Conservation (phyloP, 441 rosid genomes). For the Mallotus japonicus region DNA sequence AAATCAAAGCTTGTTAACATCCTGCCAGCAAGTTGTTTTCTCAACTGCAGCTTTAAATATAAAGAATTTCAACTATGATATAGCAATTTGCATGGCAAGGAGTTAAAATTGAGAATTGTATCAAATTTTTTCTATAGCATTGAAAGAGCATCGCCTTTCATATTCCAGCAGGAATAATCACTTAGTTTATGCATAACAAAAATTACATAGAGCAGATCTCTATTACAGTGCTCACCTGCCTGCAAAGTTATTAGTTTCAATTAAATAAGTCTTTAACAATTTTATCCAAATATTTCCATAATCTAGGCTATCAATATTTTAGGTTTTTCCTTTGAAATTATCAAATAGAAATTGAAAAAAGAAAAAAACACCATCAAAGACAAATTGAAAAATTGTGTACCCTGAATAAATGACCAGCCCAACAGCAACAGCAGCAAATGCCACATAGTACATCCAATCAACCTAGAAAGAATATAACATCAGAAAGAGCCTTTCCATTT, state of each 20-base stretch:
- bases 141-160: no score
- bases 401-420: constrained; percentile 75
- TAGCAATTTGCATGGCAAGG: no score
- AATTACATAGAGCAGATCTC: neutral
- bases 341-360: no score
- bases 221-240: neutral
- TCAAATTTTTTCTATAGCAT: no score
- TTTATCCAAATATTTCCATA: neutral
- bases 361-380: neutral
- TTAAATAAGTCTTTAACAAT: neutral
- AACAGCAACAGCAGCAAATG: constrained; percentile 61
- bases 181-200: neutral
- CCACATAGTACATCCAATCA: constrained; percentile 84
- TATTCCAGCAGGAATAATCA: no score
- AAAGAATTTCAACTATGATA: neutral
- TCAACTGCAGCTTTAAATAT: neutral
- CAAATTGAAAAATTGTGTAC: constrained; percentile 11
- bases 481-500: constrained; percentile 4
- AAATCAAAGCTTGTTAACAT: neutral
- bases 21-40: neutral
- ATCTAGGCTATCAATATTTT: neutral
- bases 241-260: neutral
- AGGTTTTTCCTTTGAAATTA: neutral
- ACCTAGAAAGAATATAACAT: constrained; percentile 37
- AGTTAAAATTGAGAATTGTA: no score